phyloP scores from a whole-genome alignment of 202 grass and related monocot genomes.

The Hordeum pubiflorum region DNA sequence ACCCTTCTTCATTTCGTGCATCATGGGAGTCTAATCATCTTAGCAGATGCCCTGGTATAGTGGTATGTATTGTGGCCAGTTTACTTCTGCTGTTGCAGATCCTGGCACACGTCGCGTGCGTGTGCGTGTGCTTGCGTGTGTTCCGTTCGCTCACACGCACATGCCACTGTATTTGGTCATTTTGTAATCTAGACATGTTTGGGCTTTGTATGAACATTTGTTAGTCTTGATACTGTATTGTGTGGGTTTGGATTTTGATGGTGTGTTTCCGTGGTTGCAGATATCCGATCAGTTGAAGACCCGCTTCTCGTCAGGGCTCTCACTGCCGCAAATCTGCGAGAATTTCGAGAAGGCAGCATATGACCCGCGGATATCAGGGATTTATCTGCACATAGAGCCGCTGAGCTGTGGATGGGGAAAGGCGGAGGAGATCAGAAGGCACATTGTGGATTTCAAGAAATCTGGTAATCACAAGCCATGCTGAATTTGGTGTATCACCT shows the following conservation, averaged over 20 bases:
- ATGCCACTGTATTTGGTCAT: neutral
- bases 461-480: slow-evolving; percentile 50
- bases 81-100: neutral
- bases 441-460: slow-evolving; percentile 90
- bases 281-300: slow-evolving; percentile 75
- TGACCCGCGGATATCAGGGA: slow-evolving; percentile 82
- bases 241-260: neutral
- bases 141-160: neutral
- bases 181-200: neutral
- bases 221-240: neutral
- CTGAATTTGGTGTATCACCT: neutral
- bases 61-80: neutral
- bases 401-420: slow-evolving; percentile 89
- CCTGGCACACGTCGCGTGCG: neutral
- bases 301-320: slow-evolving; percentile 66
- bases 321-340: slow-evolving; percentile 87
- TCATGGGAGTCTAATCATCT: slow-evolving; percentile 2
- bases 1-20: neutral
- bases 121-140: neutral
- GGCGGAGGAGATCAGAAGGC: slow-evolving; percentile 88
- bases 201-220: neutral
- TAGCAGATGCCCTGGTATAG: neutral
- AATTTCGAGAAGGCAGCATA: slow-evolving; percentile 89
- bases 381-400: slow-evolving; percentile 86
- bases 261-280: slow-evolving; percentile 22